Evolutionary conservation across 768 basidiomycete genomes (phyloP), one percentile per base, ranked within the genome.

Genomic region (Postia placenta): DNA sequence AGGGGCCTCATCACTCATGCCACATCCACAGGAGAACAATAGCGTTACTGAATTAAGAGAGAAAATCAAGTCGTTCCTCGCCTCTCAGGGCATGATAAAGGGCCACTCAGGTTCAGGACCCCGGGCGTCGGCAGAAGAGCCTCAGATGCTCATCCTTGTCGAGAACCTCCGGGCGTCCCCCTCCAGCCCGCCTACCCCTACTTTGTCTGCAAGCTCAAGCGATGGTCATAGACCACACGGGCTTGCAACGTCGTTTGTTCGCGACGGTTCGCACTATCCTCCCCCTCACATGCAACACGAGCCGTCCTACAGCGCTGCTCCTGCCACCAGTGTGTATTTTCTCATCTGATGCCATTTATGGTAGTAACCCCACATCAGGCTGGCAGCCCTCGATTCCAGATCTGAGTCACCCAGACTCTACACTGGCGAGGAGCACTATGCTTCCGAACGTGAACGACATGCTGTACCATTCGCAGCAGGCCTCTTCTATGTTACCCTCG

Each of bases 61-160:
- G 57, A 85, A 81, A 68, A 90, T 89, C 61, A 91, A 90, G 69
- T 67, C 69, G 1, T 87, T 87, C 60, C 74, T 91, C 20, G 85
- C 85, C 0, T 78, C 85, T 0, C 86, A 90, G 64, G 88, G 88
- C 42, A 87, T 90, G 86, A 90, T 92, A 67, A 91, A 91, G 67
- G 89, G 89, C 24, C 87, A 90, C 59, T 85, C 88, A 17, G 84
- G 84, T 48, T 69, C 83, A 23, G 82, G 79, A 1, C 74, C 83
- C 17, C 80, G 83, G 38, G 66, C 71, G 19, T 59, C 71, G 28
- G 83, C 83, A 1, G 76, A 75, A 15, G 81, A 80, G 27, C 75
- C 73, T 12, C 75, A 74, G 39, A 72, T 83, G 49, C 72, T 87
- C 53, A 65, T 70, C 58, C 67, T 85, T 60, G 57, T 68, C 53